These are phyloP conservation scores for Lunularia cruciata DNA, from an alignment of 225 moss, liverwort and hornwort species.

Conservation along the genomic window DNA sequence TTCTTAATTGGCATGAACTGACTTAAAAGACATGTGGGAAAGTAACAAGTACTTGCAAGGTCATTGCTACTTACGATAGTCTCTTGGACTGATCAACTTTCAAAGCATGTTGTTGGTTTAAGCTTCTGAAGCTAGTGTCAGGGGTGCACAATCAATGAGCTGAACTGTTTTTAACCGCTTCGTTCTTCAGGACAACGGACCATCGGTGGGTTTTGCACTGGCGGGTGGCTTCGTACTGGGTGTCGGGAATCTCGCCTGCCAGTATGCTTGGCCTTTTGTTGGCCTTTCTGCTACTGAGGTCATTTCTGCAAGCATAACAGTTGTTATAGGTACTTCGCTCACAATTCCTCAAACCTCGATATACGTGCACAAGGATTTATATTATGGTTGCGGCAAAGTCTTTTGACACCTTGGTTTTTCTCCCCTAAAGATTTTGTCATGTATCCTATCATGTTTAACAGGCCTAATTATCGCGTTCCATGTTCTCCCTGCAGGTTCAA, in stretches of 20 bases:
- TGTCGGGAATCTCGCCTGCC: conserved; percentile 72
- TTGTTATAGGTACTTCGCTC: conserved; percentile 83
- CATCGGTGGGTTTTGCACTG: conserved; percentile 63
- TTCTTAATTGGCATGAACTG: too few species aligned
- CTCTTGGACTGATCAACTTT: too few species aligned
- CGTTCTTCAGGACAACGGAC: conserved; percentile 57
- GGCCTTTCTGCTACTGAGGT: conserved; percentile 73
- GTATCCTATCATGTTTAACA: background rate
- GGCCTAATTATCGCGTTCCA: background rate
- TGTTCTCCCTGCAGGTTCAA: conserved; percentile 57
- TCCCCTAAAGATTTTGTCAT: background rate
- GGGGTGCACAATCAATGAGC: too few species aligned
- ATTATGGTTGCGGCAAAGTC: too few species aligned
- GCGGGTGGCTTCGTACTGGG: conserved; percentile 72
- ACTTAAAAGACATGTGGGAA: too few species aligned
- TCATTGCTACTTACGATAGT: too few species aligned
- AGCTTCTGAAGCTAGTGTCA: too few species aligned
- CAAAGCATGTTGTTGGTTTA: too few species aligned
- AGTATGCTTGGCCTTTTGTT: conserved; percentile 86
- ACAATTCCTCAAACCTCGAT: too few species aligned
- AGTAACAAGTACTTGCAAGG: too few species aligned
- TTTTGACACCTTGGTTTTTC: background rate
- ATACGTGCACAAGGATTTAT: too few species aligned
- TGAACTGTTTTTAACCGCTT: background rate
- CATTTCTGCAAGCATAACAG: conserved; percentile 72